These are phyloP conservation scores for Mallotus japonicus DNA, from an alignment of 441 rosid species.

Conservation along the genomic window DNA sequence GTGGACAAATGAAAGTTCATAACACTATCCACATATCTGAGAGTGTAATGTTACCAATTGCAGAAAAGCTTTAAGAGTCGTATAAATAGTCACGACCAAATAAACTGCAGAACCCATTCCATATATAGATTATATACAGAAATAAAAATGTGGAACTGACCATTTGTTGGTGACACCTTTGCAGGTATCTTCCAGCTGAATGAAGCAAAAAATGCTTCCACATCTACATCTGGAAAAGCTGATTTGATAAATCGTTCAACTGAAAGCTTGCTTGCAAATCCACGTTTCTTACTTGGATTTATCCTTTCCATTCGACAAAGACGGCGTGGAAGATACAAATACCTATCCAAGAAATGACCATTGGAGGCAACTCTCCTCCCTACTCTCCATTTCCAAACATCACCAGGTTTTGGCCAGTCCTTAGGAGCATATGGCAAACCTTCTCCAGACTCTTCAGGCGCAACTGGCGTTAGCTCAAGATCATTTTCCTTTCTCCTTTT, in stretches of 20 bases:
- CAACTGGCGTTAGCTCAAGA: slow-evolving; percentile 40
- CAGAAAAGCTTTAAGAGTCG: no score
- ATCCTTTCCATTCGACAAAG: slow-evolving; percentile 19
- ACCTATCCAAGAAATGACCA: slow-evolving; percentile 61
- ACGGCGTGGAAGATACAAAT: slow-evolving; percentile 56
- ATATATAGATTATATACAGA: slow-evolving; percentile 7
- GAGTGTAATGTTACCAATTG: no score
- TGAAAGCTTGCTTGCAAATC: slow-evolving; percentile 63
- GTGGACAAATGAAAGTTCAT: no score
- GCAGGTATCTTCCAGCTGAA: slow-evolving; percentile 72
- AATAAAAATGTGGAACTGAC: slow-evolving; percentile 26
- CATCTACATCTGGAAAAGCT: slow-evolving; percentile 53
- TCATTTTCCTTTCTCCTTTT: slow-evolving; percentile 23
- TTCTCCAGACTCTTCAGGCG: slow-evolving; percentile 46
- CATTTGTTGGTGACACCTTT: slow-evolving; percentile 26
- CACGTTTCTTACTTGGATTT: slow-evolving; percentile 17
- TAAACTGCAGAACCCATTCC: background rate
- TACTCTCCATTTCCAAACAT: slow-evolving; percentile 73
- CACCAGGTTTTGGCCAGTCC: slow-evolving; percentile 76
- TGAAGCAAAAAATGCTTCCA: slow-evolving; percentile 64
- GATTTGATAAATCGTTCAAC: slow-evolving; percentile 44
- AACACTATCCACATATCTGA: no score
- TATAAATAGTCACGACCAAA: background rate
- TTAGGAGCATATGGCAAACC: slow-evolving; percentile 85
- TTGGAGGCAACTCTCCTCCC: slow-evolving; percentile 51